phyloP scores from a whole-genome alignment of 179 eudicot species.

The Gypsophila paniculata region DNA sequence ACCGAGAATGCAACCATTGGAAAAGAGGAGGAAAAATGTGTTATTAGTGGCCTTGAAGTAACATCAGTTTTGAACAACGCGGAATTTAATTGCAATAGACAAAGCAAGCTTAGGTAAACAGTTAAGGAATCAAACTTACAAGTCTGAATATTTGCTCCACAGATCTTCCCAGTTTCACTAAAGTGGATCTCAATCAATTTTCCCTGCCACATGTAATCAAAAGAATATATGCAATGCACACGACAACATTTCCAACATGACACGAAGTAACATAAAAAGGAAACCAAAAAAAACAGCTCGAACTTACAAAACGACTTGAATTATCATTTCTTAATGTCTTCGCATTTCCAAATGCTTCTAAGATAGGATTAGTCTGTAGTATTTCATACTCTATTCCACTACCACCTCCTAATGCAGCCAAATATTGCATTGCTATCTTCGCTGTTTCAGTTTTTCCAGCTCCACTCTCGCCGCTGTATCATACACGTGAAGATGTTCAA shows the following conservation, averaged over 20 bases:
- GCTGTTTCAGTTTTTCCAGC: conserved; percentile 99
- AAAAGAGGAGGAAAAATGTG: conserved; percentile 5
- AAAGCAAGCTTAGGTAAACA: conserved; percentile 16
- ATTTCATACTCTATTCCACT: conserved; percentile 94
- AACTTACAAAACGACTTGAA: conserved; percentile 97
- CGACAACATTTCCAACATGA: conserved; percentile 1
- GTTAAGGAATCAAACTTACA: conserved; percentile 48
- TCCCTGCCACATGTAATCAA: conserved; percentile 52
- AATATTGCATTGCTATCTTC: conserved; percentile 98
- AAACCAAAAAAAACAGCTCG: conserved; percentile 14
- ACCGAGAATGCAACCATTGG: conserved; percentile 23
- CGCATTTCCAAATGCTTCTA: conserved; percentile 99
- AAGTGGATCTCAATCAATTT: conserved; percentile 97
- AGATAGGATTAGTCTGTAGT: conserved; percentile 83
- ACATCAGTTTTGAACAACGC: conserved; percentile 18
- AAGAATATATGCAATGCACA: conserved; percentile 9
- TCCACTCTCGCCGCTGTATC: conserved; percentile 91
- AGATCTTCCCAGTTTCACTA: conserved; percentile 96
- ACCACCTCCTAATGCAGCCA: conserved; percentile 98
- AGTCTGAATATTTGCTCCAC: conserved; percentile 95
- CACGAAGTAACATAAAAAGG: conserved; percentile 4
- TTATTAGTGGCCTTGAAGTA: conserved; percentile 13
- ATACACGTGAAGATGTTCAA: conserved; percentile 25
- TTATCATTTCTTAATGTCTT: conserved; percentile 90
- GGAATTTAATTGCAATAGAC: conserved; percentile 8